These are phyloP conservation scores for Westerdykella ornata DNA, from an alignment of 2,329 filamentous ascomycete genomes.

Conservation along the genomic window DNA sequence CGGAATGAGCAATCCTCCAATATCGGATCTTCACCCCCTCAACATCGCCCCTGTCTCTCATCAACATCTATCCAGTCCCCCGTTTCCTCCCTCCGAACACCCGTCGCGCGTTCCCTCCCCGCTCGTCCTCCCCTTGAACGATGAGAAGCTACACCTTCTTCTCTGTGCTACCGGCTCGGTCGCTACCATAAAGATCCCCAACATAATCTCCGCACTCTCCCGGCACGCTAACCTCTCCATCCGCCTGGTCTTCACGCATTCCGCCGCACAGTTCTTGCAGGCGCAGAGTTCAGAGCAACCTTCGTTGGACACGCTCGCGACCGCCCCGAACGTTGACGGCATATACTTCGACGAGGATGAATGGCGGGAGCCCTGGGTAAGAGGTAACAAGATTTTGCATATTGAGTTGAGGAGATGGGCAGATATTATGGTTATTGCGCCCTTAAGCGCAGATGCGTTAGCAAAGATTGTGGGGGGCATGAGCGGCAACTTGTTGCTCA, in stretches of 20 bases:
- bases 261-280: conserved; percentile 66
- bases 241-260: conserved; percentile 72
- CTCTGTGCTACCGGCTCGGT: conserved; percentile 66
- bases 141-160: conserved; percentile 50
- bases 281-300: conserved; percentile 76
- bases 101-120: not conserved
- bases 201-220: conserved; percentile 50
- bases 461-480: conserved; percentile 77
- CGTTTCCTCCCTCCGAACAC: not conserved
- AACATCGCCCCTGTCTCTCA: not conserved
- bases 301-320: conserved; percentile 51
- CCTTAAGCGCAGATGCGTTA: conserved; percentile 75
- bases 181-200: conserved; percentile 72
- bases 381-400: conserved; percentile 76
- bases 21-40: no score
- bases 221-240: conserved; percentile 59
- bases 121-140: conserved; percentile 18
- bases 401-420: conserved; percentile 84
- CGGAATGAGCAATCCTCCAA: no score
- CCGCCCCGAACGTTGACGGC: conserved; percentile 66
- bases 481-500: conserved; percentile 66
- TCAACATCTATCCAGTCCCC: not conserved
- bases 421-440: conserved; percentile 70
- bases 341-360: conserved; percentile 82
- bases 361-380: conserved; percentile 71